phyloP scores from a whole-genome alignment of 352 stramenopile genomes.

The Phytophthora melonis region DNA sequence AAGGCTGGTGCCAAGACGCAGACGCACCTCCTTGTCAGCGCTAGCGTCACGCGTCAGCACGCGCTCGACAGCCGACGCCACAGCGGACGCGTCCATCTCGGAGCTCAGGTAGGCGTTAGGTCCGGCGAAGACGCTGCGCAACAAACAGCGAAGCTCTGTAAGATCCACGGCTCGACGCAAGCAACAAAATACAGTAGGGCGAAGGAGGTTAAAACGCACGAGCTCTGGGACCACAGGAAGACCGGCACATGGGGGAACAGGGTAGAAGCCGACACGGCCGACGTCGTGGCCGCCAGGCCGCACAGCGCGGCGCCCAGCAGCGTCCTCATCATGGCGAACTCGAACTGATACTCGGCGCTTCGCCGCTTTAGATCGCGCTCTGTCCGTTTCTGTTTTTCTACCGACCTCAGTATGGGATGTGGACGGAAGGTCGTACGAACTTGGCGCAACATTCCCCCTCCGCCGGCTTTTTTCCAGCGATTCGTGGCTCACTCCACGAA shows the following conservation, averaged over 20 bases:
- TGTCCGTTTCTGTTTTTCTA: constrained; percentile 26
- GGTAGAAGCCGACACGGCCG: constrained; percentile 25
- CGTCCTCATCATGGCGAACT: constrained; percentile 39
- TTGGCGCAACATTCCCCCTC: constrained; percentile 13
- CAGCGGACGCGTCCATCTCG: constrained; percentile 51
- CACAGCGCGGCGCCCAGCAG: constrained; percentile 41
- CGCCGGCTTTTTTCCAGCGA: constrained; percentile 24
- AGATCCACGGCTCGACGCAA: constrained; percentile 7
- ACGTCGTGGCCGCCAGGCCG: constrained; percentile 24
- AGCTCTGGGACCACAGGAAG: constrained; percentile 70
- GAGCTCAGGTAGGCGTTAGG: constrained; percentile 58
- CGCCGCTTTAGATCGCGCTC: constrained; percentile 33
- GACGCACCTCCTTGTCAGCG: constrained; percentile 51
- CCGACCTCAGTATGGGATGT: constrained; percentile 5
- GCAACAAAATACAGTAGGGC: not conserved
- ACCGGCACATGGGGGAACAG: constrained; percentile 67
- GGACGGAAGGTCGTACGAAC: constrained; percentile 10
- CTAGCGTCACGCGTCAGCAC: constrained; percentile 38
- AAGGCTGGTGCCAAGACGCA: not conserved
- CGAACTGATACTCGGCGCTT: constrained; percentile 16
- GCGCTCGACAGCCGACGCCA: constrained; percentile 43
- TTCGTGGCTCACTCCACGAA: constrained; percentile 41
- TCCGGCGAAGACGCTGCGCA: constrained; percentile 53
- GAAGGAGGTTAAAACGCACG: constrained; percentile 51
- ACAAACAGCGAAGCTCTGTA: constrained; percentile 7